phyloP scores from a whole-genome alignment of 768 basidiomycete genomes.

The Russula sp. region DNA sequence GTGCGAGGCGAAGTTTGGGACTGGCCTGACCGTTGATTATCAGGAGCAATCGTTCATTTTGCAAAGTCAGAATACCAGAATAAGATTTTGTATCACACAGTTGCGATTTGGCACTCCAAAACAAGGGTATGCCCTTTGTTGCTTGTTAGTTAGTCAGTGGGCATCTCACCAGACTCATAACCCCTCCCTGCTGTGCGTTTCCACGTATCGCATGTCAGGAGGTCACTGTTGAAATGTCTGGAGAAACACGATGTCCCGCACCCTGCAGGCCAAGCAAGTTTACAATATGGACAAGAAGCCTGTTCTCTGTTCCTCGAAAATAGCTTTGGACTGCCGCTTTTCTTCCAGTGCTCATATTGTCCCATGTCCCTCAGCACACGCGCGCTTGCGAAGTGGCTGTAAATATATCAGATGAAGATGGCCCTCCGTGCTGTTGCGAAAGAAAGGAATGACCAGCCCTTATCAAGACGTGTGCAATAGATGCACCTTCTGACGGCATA shows the following conservation, averaged over 20 bases:
- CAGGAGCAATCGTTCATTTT: conserved; percentile 47
- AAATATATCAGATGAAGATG: conserved; percentile 58
- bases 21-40: conserved; percentile 4
- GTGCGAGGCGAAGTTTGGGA: not conserved
- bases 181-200: conserved; percentile 76
- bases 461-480: conserved; percentile 66
- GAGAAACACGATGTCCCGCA: conserved; percentile 64
- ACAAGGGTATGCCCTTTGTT: conserved; percentile 45
- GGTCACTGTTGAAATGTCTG: conserved; percentile 56
- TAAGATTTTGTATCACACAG: conserved; percentile 54
- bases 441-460: conserved; percentile 31
- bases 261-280: conserved; percentile 56
- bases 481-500: conserved; percentile 57
- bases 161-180: conserved; percentile 30
- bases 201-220: conserved; percentile 53
- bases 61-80: conserved; percentile 54
- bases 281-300: conserved; percentile 48
- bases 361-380: conserved; percentile 39
- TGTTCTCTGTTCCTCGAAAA: conserved; percentile 48
- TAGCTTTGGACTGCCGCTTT: not conserved
- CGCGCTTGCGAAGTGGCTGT: conserved; percentile 59
- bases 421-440: conserved; percentile 79
- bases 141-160: not conserved
- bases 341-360: conserved; percentile 15
- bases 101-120: conserved; percentile 66